These are phyloP conservation scores for Caryopteris hybrid DNA, from an alignment of 305 asterid species.

Conservation along the genomic window DNA sequence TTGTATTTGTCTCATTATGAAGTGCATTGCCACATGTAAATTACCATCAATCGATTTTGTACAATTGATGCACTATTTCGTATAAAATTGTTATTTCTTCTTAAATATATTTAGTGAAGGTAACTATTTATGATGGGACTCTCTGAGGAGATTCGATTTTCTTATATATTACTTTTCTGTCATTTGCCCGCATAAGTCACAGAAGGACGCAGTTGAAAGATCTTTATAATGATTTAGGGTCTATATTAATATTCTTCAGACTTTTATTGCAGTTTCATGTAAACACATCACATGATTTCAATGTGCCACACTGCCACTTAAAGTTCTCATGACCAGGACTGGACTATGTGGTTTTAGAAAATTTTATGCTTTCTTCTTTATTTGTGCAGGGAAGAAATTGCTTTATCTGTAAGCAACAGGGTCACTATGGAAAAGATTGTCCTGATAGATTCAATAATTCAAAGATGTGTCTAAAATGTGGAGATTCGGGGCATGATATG, in stretches of 20 bases:
- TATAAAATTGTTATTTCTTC: too few relatives aligned
- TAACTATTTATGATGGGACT: neutral
- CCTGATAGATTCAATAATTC: slow-evolving; percentile 54
- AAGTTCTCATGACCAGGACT: neutral
- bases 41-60: too few relatives aligned
- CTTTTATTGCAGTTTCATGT: neutral
- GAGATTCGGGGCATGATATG: slow-evolving; percentile 84
- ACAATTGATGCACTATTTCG: neutral
- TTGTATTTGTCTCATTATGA: neutral
- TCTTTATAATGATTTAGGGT: neutral
- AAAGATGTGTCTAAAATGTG: slow-evolving; percentile 78
- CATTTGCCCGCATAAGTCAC: neutral
- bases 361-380: slow-evolving; percentile 6
- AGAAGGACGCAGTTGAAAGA: neutral
- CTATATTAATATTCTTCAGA: neutral
- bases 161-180: neutral
- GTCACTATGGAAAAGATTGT: slow-evolving; percentile 93
- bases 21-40: too few relatives aligned
- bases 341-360: neutral
- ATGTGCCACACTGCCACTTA: neutral
- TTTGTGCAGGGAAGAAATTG: slow-evolving; percentile 71
- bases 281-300: neutral
- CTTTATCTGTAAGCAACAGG: slow-evolving; percentile 79
- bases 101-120: neutral
- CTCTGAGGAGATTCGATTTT: neutral